phyloP scores from a whole-genome alignment of 768 basidiomycete species.

The Rhodotorula babjevae region DNA sequence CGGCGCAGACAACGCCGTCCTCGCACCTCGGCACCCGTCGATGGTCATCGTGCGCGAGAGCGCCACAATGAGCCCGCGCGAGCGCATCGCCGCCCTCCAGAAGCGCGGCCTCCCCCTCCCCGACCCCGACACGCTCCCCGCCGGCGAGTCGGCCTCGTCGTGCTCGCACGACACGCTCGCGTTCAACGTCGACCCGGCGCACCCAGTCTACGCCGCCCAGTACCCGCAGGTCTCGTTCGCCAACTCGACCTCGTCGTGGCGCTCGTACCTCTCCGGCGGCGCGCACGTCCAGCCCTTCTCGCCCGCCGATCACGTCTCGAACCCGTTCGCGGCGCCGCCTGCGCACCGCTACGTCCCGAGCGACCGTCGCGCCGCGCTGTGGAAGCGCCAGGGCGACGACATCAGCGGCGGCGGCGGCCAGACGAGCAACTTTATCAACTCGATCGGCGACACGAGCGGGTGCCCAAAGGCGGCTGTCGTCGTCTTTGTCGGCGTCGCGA shows the following conservation, averaged over 20 bases:
- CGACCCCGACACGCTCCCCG: no score
- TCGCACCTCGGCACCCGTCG: background rate
- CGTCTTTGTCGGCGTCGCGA: constrained; percentile 77
- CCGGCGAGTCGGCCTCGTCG: background rate
- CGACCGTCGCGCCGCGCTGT: background rate
- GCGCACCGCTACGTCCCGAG: constrained; percentile 57
- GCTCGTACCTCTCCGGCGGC: constrained; percentile 54
- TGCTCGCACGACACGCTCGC: constrained; percentile 68
- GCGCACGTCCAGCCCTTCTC: constrained; percentile 5
- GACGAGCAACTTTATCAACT: constrained; percentile 58
- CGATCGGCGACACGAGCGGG: constrained; percentile 65
- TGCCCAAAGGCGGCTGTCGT: constrained; percentile 71
- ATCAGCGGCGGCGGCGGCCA: constrained; percentile 43
- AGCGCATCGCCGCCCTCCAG: constrained; percentile 13
- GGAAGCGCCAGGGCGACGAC: constrained; percentile 35
- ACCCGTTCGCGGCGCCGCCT: constrained; percentile 45
- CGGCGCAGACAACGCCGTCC: background rate
- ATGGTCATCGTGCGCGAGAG: constrained; percentile 32
- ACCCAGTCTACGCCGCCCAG: constrained; percentile 43
- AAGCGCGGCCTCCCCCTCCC: constrained; percentile 22
- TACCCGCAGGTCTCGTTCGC: background rate
- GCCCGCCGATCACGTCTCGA: constrained; percentile 5
- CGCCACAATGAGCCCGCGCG: constrained; percentile 2
- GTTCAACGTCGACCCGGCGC: constrained; percentile 60
- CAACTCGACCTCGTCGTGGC: constrained; percentile 2